These are phyloP conservation scores for Samsoniella hepiali DNA, from an alignment of 2,329 filamentous ascomycete genomes.

Conservation along the genomic window DNA sequence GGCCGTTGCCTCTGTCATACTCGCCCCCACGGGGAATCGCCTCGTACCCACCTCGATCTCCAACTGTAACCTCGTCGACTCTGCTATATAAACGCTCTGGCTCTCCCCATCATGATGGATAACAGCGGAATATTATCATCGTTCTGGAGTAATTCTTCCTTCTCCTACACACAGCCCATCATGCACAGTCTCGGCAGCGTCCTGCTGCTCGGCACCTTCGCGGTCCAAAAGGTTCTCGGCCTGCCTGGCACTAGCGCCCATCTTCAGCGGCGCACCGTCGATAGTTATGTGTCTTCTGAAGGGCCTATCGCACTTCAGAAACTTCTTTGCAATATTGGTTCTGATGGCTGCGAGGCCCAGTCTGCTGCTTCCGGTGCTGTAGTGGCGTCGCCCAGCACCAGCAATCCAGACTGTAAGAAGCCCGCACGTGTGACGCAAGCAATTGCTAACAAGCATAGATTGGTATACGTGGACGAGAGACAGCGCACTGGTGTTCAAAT, in stretches of 20 bases:
- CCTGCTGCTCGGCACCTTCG: constrained; percentile 49
- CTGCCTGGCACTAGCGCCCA: constrained; percentile 35
- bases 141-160: constrained; percentile 19
- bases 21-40: constrained; percentile 10
- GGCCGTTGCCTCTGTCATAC: not conserved
- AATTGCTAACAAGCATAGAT: constrained; percentile 43
- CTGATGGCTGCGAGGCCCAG: constrained; percentile 46
- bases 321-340: constrained; percentile 59
- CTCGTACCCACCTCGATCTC: constrained; percentile 12
- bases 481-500: constrained; percentile 66
- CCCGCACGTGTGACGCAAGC: too few relatives aligned
- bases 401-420: constrained; percentile 53
- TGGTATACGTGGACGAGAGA: constrained; percentile 80
- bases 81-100: not conserved
- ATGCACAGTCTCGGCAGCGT: constrained; percentile 51
- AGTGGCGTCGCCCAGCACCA: constrained; percentile 54
- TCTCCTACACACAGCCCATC: constrained; percentile 31
- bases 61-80: not conserved
- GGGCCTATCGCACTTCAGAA: constrained; percentile 49
- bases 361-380: constrained; percentile 51
- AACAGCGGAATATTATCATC: not conserved
- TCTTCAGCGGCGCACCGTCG: constrained; percentile 40
- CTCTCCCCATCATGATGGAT: not conserved
- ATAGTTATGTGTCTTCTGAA: constrained; percentile 52
- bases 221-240: constrained; percentile 50